These are phyloP conservation scores for Dactylellina drechsleri DNA, from an alignment of 2,329 filamentous ascomycete species.

Conservation along the genomic window DNA sequence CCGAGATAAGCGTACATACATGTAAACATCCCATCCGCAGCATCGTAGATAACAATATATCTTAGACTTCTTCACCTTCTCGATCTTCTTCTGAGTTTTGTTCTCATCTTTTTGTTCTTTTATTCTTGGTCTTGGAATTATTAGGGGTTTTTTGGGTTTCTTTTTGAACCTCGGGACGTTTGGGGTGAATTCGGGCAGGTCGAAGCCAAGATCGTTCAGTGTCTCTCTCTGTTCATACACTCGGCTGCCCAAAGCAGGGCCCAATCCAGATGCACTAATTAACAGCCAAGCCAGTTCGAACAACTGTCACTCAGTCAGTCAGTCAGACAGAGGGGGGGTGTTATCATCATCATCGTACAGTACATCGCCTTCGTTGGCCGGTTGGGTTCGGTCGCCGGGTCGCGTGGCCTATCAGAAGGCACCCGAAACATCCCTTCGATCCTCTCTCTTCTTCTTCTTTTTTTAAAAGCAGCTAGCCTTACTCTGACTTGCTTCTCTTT, in stretches of 20 bases:
- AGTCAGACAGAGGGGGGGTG: background rate
- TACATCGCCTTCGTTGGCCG: background rate
- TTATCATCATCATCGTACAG: slow-evolving; percentile 4
- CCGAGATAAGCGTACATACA: slow-evolving; percentile 42
- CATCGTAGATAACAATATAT: background rate
- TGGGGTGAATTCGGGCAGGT: slow-evolving; percentile 24
- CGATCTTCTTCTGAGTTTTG: background rate
- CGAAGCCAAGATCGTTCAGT: slow-evolving; percentile 12
- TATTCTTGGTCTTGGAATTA: background rate
- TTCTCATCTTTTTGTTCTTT: background rate
- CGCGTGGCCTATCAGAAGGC: slow-evolving; percentile 24
- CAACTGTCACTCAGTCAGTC: background rate
- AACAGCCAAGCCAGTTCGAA: too few relatives aligned
- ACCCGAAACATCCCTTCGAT: slow-evolving; percentile 27
- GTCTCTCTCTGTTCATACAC: background rate
- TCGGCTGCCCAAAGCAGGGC: too few relatives aligned
- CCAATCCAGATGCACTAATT: background rate
- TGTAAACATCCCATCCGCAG: background rate
- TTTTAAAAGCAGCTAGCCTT: background rate
- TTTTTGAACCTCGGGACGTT: background rate
- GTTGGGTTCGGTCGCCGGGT: background rate
- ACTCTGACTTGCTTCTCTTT: slow-evolving; percentile 2
- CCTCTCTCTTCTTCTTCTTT: slow-evolving; percentile 1
- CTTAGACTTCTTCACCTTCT: background rate
- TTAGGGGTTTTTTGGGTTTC: too few relatives aligned